A percentile compares a stretch with the other conserved stretches of the same genome.
Evolutionary conservation across 495 filamentous ascomycete species (phyloP).

Genomic region (Penicillium tannophilum): DNA sequence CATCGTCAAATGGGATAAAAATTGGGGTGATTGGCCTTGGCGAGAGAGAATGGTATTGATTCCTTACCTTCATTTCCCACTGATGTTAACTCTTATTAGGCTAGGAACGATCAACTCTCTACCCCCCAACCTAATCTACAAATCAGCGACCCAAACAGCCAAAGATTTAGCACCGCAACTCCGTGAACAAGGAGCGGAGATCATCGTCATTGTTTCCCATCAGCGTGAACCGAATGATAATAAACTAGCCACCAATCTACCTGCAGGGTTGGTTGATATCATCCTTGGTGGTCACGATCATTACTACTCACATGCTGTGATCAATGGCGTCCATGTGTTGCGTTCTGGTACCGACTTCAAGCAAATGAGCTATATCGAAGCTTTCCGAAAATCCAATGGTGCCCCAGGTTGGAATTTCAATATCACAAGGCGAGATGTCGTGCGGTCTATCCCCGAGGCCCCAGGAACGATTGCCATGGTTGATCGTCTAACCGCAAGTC

Average conservation of each 20-base stretch:
- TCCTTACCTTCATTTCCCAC: no score
- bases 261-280: slow-evolving; percentile 73
- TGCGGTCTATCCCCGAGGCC: slow-evolving; percentile 66
- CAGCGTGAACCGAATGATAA: slow-evolving; percentile 84
- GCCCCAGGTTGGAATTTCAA: slow-evolving; percentile 68
- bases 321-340: slow-evolving; percentile 78
- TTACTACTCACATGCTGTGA: slow-evolving; percentile 73
- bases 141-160: slow-evolving; percentile 71
- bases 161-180: slow-evolving; percentile 68
- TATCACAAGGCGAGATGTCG: slow-evolving; percentile 72
- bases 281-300: slow-evolving; percentile 91
- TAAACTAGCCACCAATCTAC: slow-evolving; percentile 71
- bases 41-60: slow-evolving; percentile 65
- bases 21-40: slow-evolving; percentile 83
- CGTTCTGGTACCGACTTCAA: slow-evolving; percentile 89
- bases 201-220: slow-evolving; percentile 81
- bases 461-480: slow-evolving; percentile 57
- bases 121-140: slow-evolving; percentile 78
- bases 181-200: slow-evolving; percentile 74
- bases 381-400: slow-evolving; percentile 52
- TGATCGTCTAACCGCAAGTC: slow-evolving; percentile 64
- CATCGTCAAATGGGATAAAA: slow-evolving; percentile 79
- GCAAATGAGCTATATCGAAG: slow-evolving; percentile 85
- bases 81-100: slow-evolving; percentile 44
- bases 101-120: slow-evolving; percentile 84